phyloP scores from a whole-genome alignment of 2,329 filamentous ascomycete genomes.

The Clonostachys rosea region DNA sequence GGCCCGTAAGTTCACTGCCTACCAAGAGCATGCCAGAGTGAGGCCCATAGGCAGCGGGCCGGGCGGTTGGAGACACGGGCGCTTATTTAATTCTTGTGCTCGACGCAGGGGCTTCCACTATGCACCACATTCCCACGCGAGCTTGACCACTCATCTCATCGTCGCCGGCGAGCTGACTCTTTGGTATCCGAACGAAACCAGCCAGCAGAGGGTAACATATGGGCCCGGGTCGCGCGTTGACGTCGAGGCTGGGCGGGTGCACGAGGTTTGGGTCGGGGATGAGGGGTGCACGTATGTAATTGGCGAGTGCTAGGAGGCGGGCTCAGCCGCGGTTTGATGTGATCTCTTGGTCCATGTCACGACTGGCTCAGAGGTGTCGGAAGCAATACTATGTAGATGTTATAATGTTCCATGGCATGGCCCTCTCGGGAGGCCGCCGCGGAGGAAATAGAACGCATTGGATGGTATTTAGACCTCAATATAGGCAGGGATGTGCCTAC shows the following conservation, averaged over 20 bases:
- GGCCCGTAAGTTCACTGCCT: constrained; percentile 47
- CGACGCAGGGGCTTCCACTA: constrained; percentile 41
- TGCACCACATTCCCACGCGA: constrained; percentile 59
- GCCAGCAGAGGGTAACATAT: constrained; percentile 51
- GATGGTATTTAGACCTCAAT: too few species aligned
- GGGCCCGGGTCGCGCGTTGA: constrained; percentile 59
- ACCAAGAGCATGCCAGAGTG: not conserved
- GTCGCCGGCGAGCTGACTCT: constrained; percentile 61
- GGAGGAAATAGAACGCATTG: too few species aligned
- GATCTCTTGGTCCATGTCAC: too few species aligned
- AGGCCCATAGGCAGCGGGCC: too few species aligned
- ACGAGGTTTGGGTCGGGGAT: constrained; percentile 66
- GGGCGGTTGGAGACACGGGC: too few species aligned
- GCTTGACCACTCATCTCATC: constrained; percentile 66
- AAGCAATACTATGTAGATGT: too few species aligned
- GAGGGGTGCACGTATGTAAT: constrained; percentile 66
- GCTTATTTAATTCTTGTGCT: too few species aligned
- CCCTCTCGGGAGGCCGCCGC: too few species aligned
- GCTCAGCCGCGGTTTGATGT: too few species aligned
- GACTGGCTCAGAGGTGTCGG: too few species aligned
- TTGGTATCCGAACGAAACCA: constrained; percentile 56
- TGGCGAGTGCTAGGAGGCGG: constrained; percentile 34
- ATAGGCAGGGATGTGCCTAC: too few species aligned
- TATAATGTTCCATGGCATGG: too few species aligned
- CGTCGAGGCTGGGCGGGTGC: constrained; percentile 57